Evolutionary conservation across 78 protist genomes (phyloP).

Genomic region (Paratrimastix pyriformis): DNA sequence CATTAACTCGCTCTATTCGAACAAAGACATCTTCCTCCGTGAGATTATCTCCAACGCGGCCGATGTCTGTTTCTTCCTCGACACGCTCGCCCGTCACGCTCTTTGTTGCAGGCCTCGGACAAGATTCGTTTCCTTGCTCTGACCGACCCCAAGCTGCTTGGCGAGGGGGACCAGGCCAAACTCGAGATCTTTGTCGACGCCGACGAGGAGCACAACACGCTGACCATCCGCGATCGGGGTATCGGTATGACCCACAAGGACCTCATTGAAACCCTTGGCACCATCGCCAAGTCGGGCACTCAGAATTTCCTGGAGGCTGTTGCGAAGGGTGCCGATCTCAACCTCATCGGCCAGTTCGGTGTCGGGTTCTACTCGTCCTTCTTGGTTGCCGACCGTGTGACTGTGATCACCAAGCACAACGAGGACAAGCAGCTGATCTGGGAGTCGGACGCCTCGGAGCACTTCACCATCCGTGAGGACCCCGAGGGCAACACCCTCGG

Average conservation of each 20-base stretch:
- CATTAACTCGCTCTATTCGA: constrained; percentile 98
- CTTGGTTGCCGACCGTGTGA: constrained; percentile 90
- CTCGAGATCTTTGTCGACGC: constrained; percentile 62
- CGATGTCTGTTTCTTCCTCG: no score
- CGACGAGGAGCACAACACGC: constrained; percentile 11
- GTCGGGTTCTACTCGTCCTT: constrained; percentile 98
- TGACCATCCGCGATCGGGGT: constrained; percentile 37
- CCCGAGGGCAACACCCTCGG: constrained; percentile 78
- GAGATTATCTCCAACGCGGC: constrained; percentile 97
- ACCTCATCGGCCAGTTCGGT: constrained; percentile 97
- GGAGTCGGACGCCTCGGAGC: constrained; percentile 69
- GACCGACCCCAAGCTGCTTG: constrained; percentile 61
- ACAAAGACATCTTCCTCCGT: constrained; percentile 96
- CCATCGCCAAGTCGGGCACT: constrained; percentile 86
- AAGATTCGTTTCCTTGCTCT: constrained; percentile 82
- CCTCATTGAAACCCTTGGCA: constrained; percentile 51
- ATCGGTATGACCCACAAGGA: constrained; percentile 42
- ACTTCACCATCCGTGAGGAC: constrained; percentile 59
- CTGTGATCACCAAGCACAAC: constrained; percentile 79
- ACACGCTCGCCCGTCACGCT: constrained; percentile 14
- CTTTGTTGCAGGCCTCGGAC: constrained; percentile 62
- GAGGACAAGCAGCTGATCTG: constrained; percentile 83
- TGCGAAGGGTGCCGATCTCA: neutral
- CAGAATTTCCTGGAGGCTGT: constrained; percentile 10
- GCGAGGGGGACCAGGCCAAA: constrained; percentile 68